Evolutionary conservation across 805 yeast genomes (phyloP).

Genomic region (Komagataella kurtzmanii): DNA sequence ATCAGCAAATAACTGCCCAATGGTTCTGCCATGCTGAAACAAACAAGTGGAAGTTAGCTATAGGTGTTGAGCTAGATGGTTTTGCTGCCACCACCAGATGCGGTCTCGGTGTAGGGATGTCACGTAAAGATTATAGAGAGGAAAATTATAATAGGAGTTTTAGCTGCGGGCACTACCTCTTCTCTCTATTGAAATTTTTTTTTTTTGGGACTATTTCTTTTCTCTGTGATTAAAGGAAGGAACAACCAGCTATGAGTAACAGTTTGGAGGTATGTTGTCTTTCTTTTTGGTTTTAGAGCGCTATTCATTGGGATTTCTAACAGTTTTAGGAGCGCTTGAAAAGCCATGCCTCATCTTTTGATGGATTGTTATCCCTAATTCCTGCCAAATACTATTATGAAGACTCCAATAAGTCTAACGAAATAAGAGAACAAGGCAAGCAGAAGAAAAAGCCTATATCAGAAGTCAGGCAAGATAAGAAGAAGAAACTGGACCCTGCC

Average conservation of each 20-base stretch:
- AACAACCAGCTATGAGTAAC: constrained; percentile 29
- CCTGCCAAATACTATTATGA: constrained; percentile 93
- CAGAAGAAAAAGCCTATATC: constrained; percentile 63
- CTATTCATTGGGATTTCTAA: background rate
- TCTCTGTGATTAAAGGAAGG: background rate
- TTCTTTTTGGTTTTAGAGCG: constrained; percentile 1
- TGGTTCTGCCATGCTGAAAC: constrained; percentile 14
- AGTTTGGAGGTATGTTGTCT: constrained; percentile 40
- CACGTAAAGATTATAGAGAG: background rate
- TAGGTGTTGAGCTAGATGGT: background rate
- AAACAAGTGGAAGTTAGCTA: background rate
- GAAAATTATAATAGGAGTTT: background rate
- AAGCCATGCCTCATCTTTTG: constrained; percentile 71
- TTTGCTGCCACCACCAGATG: background rate
- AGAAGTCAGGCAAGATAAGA: constrained; percentile 46
- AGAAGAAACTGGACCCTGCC: constrained; percentile 66
- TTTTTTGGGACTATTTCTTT: background rate
- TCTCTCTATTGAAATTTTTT: constrained; percentile 1
- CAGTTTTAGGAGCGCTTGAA: constrained; percentile 52
- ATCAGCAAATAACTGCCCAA: constrained; percentile 35
- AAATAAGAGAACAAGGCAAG: constrained; percentile 60
- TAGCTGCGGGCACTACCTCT: background rate
- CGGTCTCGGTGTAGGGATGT: background rate
- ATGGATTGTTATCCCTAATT: constrained; percentile 77
- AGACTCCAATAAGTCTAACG: constrained; percentile 49